Base-by-base conservation (phyloP, 176 grass and related monocot species). In the Raddia guianensis region DNA sequence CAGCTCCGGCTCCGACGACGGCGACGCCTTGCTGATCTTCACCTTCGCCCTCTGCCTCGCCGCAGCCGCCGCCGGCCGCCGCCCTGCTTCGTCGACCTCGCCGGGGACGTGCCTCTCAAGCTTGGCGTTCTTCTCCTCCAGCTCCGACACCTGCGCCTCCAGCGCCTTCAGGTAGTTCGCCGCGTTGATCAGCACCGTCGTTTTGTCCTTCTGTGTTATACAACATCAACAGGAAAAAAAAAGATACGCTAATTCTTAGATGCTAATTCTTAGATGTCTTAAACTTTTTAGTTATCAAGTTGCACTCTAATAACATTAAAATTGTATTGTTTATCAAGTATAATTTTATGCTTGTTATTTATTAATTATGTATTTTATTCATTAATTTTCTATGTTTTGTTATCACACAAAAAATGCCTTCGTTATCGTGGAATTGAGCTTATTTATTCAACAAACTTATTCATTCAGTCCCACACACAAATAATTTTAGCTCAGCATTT, bases 91-190 rank as follows among this genome's bases (percentile, higher is more conserved):
- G 58, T 62, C 61, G 27, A 27, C 27, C 14, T 45, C 65, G 20
- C 53, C 53, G 6, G 66, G 79, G 37, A 99, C 70, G 80, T 86
- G 78, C 42, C 21, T 49, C 83, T 95, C 96, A 61, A 99, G 73
- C 82, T 91, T 95, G 16, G 8, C 33, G 79, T 93, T 99, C 83
- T 95, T 99, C 84, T 93, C 82, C 83, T 99, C 66, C 54, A 99
- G 89, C 78, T 91, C 92, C 12, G 74, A 83, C 9, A 95, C 89
- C 68, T 99, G 86, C 34, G 73, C 35, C 87, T 89, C 83, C 56
- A 99, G 66, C 34, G 68, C 72, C 75, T 84, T 93, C 34, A 99
- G 66, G 70, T 91, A 93, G 72, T 76, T 91, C 52, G 85, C 83
- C 8, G 96, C 68, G 79, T 91, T 88, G 42, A 79, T 85, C 33